These are phyloP conservation scores for Macrolepiota albuminosa DNA, from an alignment of 768 basidiomycete species.

Conservation along the genomic window DNA sequence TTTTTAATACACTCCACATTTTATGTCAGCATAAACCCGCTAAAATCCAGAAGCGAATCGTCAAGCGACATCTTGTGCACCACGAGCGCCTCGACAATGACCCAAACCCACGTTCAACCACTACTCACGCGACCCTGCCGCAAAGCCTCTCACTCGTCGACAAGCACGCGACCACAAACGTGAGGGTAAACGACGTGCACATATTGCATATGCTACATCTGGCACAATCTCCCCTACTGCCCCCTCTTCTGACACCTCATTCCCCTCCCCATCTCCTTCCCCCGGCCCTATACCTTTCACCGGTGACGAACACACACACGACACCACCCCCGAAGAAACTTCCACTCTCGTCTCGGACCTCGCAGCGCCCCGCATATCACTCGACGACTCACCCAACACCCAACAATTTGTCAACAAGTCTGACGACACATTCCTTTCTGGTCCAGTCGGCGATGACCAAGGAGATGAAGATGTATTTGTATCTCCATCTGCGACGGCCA, in stretches of 20 bases:
- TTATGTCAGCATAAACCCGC: constrained; percentile 43
- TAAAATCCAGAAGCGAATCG: constrained; percentile 75
- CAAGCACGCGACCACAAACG: constrained; percentile 46
- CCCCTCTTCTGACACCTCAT: too few species aligned
- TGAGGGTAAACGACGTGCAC: constrained; percentile 39
- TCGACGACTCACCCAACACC: neutral
- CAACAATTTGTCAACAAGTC: too few species aligned
- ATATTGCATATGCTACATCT: constrained; percentile 22
- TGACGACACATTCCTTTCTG: neutral
- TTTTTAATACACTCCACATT: neutral
- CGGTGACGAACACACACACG: neutral
- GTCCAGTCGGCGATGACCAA: constrained; percentile 6
- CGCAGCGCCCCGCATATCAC: constrained; percentile 12
- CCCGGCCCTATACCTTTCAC: neutral
- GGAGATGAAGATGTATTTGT: constrained; percentile 36
- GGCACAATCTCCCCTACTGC: neutral
- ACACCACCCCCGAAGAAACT: constrained; percentile 6
- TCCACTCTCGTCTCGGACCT: constrained; percentile 15
- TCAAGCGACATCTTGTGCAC: constrained; percentile 73
- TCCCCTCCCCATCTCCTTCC: neutral
- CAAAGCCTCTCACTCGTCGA: constrained; percentile 35
- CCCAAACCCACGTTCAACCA: constrained; percentile 20
- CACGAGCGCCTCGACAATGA: constrained; percentile 79
- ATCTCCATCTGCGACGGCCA: constrained; percentile 21
- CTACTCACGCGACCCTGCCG: neutral